Conservation (phyloP, 768 basidiomycete species). For the Lanmaoa pseudosensibilis region DNA sequence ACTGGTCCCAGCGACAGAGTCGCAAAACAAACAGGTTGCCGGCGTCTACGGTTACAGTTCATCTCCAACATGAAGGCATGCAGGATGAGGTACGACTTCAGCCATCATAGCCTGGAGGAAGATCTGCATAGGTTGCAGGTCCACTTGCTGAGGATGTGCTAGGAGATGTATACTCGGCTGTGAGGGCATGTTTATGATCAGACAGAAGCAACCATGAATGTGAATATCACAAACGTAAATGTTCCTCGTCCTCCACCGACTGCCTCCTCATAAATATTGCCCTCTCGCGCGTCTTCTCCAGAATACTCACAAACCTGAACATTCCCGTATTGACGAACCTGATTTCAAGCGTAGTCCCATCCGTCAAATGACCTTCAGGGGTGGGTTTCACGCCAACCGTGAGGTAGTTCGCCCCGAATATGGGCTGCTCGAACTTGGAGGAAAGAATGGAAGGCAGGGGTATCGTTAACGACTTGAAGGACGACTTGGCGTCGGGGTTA, state of each 20-base stretch:
- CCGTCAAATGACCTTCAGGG: slow-evolving; percentile 60
- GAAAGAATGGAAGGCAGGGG: slow-evolving; percentile 65
- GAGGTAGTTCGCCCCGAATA: slow-evolving; percentile 68
- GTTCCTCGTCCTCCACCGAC: slow-evolving; percentile 34
- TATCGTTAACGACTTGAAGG: slow-evolving; percentile 48
- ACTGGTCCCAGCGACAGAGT: background rate
- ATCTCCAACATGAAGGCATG: background rate
- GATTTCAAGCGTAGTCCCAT: slow-evolving; percentile 65
- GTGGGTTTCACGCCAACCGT: slow-evolving; percentile 66
- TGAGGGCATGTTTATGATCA: background rate
- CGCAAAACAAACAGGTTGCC: background rate
- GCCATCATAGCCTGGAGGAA: slow-evolving; percentile 31
- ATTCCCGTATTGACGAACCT: slow-evolving; percentile 66
- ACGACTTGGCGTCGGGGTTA: slow-evolving; percentile 33
- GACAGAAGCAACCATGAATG: background rate
- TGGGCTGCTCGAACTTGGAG: slow-evolving; percentile 75
- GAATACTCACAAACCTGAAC: slow-evolving; percentile 68
- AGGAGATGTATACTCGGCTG: slow-evolving; percentile 33
- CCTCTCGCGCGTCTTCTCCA: slow-evolving; percentile 78
- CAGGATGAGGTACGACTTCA: slow-evolving; percentile 10
- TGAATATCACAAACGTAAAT: slow-evolving; percentile 28
- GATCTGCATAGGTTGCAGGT: slow-evolving; percentile 22
- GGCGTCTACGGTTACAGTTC: background rate
- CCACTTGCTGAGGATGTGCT: slow-evolving; percentile 17
- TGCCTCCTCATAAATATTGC: slow-evolving; percentile 75